Evolutionary conservation across 495 filamentous ascomycete genomes (phyloP), one percentile per base, ranked within the genome.

Genomic region (Clohesyomyces aquaticus): DNA sequence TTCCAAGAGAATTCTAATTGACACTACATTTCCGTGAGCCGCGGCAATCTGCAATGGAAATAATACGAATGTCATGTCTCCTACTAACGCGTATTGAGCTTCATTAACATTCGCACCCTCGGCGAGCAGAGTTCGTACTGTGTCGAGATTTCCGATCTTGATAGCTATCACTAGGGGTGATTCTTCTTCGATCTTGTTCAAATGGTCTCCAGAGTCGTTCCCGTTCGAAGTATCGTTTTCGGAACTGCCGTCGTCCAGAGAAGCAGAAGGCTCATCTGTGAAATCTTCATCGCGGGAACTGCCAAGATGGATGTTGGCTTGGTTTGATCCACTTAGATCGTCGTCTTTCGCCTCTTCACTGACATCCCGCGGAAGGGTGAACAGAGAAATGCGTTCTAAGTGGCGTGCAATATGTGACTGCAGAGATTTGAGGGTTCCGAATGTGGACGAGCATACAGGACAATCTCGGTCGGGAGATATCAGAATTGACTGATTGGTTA

Each of bases 361-460:
- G 45, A 47, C 45, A 18, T n/a, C 21, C 4, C 45, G 45, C 4
- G 45, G 45, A 8, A 47, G 21, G 4, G 45, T 4, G 18, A 47
- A 47, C n/a, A 47, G 18, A 8, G 45, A 47, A 8, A 47, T 47
- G 45, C 45, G 45, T 18, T 47, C 45, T 18, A 47, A 23, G 21
- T 47, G 45, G 16, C 45, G 45, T 23, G 45, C 45, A 47, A 47
- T n/a, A 47, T 47, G 45, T 4, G 45, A 47, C 18, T 47, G 45
- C n/a, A 47, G 8, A 23, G 45, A 4, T 47, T 47, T n/a, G n/a
- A 47, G 16, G 8, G 45, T 18, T 8, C n/a, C 21, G 16, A 18
- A 23, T 18, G 45, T 18, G 4, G 21, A 23, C 18, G 45, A 47
- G 21, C 45, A 47, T 4, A 47, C 21, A 4, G 45, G 45, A 23